Percentiles rank a stretch among this genome's conserved stretches.
phyloP scores from a whole-genome alignment of 306 rosid species.

The Prunus dulcis region DNA sequence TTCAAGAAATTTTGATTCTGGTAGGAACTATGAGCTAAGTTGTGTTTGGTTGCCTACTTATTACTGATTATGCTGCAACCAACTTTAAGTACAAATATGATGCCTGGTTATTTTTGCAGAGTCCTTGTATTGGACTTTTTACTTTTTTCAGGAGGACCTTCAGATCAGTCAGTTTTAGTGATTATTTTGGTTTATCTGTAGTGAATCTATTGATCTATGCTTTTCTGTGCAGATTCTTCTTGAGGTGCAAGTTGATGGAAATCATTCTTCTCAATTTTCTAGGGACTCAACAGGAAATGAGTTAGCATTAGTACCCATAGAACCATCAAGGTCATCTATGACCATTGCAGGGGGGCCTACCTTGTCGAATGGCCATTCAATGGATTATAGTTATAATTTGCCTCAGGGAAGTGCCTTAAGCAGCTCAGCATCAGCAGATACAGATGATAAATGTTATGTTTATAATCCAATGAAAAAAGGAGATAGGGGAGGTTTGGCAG shows the following conservation, averaged over 20 bases:
- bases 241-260: constrained; percentile 50
- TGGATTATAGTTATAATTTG: constrained; percentile 51
- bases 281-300: constrained; percentile 79
- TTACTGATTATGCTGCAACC: not conserved
- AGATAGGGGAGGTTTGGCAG: constrained; percentile 87
- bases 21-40: not conserved
- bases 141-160: constrained; percentile 2
- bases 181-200: constrained; percentile 21
- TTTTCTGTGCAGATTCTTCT: constrained; percentile 71
- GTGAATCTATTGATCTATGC: constrained; percentile 27
- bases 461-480: constrained; percentile 42
- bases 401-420: constrained; percentile 57
- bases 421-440: constrained; percentile 52
- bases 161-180: constrained; percentile 9
- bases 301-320: constrained; percentile 83
- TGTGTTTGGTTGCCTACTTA: not conserved
- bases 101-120: not conserved
- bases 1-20: not conserved
- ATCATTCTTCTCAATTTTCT: constrained; percentile 36
- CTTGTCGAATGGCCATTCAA: constrained; percentile 79
- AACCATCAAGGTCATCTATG: constrained; percentile 77
- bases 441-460: constrained; percentile 56
- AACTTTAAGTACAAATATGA: not conserved
- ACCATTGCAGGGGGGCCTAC: constrained; percentile 95
- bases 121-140: not conserved